A percentile compares a stretch with the other conserved stretches of the same genome.
phyloP scores from a whole-genome alignment of 371 early-diverging fungal species.

The Mortierella sp. region DNA sequence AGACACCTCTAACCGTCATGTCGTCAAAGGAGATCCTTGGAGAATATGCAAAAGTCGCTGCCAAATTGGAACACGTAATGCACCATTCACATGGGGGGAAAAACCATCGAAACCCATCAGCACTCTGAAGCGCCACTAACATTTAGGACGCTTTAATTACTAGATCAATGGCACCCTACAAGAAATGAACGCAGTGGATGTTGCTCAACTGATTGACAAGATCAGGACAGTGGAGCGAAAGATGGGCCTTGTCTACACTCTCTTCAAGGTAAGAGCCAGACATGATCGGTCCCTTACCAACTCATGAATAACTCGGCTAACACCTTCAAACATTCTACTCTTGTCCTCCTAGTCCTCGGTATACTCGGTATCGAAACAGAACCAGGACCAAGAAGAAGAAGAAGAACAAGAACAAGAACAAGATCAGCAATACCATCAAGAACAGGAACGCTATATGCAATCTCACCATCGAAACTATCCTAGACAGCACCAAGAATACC shows the following conservation, averaged over 20 bases:
- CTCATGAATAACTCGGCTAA: no score
- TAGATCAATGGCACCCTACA: slow-evolving; percentile 48
- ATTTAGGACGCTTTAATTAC: background rate
- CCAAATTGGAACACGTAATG: slow-evolving; percentile 41
- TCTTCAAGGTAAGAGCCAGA: slow-evolving; percentile 33
- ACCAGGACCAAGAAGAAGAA: slow-evolving; percentile 19
- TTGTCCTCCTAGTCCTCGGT: slow-evolving; percentile 35
- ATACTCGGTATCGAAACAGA: slow-evolving; percentile 26
- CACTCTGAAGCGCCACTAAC: background rate
- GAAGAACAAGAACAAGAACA: slow-evolving; percentile 13
- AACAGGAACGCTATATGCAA: background rate
- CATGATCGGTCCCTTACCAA: no score
- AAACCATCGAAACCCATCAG: background rate
- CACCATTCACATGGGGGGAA: background rate
- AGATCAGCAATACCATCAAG: background rate
- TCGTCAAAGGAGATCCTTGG: slow-evolving; percentile 46
- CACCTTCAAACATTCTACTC: no score
- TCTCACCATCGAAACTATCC: background rate
- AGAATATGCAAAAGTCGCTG: slow-evolving; percentile 36
- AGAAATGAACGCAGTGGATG: slow-evolving; percentile 49
- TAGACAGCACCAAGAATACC: background rate
- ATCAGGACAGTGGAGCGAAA: slow-evolving; percentile 51
- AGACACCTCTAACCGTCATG: slow-evolving; percentile 11
- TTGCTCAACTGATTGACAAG: slow-evolving; percentile 52
- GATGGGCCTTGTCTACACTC: slow-evolving; percentile 52